These are phyloP conservation scores for Triangularia verruculosa DNA, from an alignment of 2,329 filamentous ascomycete genomes.

Conservation along the genomic window DNA sequence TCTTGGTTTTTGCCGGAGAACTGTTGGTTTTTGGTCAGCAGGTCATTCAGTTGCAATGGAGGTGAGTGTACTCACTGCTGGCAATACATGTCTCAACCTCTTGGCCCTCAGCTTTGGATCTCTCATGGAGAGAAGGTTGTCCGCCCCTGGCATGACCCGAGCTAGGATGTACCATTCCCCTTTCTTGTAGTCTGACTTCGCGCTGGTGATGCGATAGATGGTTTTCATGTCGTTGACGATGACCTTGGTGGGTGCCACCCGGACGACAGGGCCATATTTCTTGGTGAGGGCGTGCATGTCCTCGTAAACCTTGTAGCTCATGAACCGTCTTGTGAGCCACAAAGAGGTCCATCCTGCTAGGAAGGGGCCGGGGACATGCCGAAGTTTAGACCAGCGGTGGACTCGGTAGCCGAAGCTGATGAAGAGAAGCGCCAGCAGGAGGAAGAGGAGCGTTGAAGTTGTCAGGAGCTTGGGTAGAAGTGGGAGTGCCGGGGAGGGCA, in stretches of 20 bases:
- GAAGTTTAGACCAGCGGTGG: constrained; percentile 17
- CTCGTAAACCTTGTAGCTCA: constrained; percentile 6
- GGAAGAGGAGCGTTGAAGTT: background rate
- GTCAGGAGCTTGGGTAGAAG: background rate
- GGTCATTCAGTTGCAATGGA: background rate
- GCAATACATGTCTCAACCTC: constrained; percentile 17
- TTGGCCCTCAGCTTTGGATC: constrained; percentile 17
- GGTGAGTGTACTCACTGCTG: constrained; percentile 10
- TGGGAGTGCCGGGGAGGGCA: background rate
- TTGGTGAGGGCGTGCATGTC: constrained; percentile 8
- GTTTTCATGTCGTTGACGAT: constrained; percentile 18
- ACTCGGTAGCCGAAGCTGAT: constrained; percentile 1
- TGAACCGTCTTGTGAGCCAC: constrained; percentile 14
- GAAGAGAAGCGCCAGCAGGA: background rate
- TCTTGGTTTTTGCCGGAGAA: background rate
- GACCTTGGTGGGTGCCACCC: constrained; percentile 21
- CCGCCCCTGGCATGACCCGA: constrained; percentile 3
- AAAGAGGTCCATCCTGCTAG: constrained; percentile 21
- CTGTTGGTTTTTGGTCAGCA: background rate
- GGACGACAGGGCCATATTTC: constrained; percentile 18
- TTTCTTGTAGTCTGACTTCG: constrained; percentile 20
- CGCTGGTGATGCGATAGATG: constrained; percentile 15
- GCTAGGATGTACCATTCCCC: constrained; percentile 21
- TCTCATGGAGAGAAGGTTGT: constrained; percentile 15
- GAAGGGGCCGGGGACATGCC: constrained; percentile 17